Percentiles rank a stretch among this genome's conserved stretches.
Evolutionary conservation across 2,329 filamentous ascomycete species (phyloP).

Genomic region (Claviceps africana): DNA sequence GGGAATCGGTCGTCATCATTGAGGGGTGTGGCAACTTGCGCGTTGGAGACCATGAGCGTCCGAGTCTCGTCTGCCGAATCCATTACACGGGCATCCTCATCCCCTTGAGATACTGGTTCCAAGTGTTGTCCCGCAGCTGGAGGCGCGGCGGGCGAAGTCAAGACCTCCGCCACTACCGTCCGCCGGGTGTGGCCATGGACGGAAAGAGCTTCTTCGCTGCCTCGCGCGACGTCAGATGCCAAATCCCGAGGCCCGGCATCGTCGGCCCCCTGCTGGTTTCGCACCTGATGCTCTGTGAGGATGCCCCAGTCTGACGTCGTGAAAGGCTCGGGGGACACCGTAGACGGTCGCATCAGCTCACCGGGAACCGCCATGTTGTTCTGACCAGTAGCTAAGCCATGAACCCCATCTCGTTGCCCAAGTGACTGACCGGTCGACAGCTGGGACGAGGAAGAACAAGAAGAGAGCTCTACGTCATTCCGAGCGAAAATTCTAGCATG

Average conservation of each 20-base stretch:
- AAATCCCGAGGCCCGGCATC: background rate
- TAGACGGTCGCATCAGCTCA: constrained; percentile 1
- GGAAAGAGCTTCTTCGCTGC: background rate
- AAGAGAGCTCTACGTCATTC: background rate
- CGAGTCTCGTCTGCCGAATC: background rate
- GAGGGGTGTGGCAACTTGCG: background rate
- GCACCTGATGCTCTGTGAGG: background rate
- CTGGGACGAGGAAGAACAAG: background rate
- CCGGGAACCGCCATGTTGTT: background rate
- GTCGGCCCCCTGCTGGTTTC: background rate
- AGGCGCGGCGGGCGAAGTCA: background rate
- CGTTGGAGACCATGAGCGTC: background rate
- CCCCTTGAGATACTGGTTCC: background rate
- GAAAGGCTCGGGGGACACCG: constrained; percentile 7
- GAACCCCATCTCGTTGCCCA: background rate
- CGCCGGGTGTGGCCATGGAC: background rate
- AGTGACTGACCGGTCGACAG: background rate
- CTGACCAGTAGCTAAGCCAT: background rate
- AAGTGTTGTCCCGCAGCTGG: background rate
- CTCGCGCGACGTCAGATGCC: background rate
- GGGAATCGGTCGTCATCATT: background rate
- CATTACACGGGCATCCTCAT: background rate
- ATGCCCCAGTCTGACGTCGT: constrained; percentile 1
- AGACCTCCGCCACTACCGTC: background rate
- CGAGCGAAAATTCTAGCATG: background rate